phyloP scores from a whole-genome alignment of 805 yeast genomes.

The Metschnikowia similis region DNA sequence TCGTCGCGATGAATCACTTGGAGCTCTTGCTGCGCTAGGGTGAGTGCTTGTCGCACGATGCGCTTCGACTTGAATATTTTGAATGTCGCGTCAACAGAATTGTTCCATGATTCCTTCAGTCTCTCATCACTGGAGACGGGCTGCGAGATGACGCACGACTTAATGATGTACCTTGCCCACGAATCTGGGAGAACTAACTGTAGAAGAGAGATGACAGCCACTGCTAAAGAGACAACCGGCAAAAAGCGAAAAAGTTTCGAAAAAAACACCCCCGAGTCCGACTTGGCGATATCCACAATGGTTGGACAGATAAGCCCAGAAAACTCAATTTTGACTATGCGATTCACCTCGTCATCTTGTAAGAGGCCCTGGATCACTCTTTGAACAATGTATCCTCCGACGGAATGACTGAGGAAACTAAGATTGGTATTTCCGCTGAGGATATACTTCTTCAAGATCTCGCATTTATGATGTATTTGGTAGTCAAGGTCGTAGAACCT shows the following conservation, averaged over 20 bases:
- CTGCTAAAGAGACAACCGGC: conserved; percentile 30
- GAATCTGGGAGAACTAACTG: conserved; percentile 27
- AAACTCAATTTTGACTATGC: conserved; percentile 32
- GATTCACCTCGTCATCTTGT: conserved; percentile 21
- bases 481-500: conserved; percentile 41
- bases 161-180: conserved; percentile 20
- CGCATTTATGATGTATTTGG: conserved; percentile 57
- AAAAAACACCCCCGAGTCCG: conserved; percentile 31
- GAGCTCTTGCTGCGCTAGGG: conserved; percentile 61
- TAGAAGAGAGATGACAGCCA: conserved; percentile 22
- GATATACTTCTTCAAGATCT: conserved; percentile 40
- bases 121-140: conserved; percentile 17
- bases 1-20: conserved; percentile 44
- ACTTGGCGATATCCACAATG: conserved; percentile 52
- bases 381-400: conserved; percentile 65
- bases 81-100: conserved; percentile 40
- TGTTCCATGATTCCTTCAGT: conserved; percentile 28
- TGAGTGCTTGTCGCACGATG: conserved; percentile 51
- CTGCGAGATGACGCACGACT: conserved; percentile 21
- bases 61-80: conserved; percentile 38
- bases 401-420: conserved; percentile 62
- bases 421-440: conserved; percentile 25
- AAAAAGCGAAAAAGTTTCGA: conserved; percentile 21
- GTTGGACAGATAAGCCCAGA: conserved; percentile 71
- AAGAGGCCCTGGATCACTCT: conserved; percentile 36